Conservation (phyloP, 1,284 basidiomycete genomes). For the Amylostereum areolatum region DNA sequence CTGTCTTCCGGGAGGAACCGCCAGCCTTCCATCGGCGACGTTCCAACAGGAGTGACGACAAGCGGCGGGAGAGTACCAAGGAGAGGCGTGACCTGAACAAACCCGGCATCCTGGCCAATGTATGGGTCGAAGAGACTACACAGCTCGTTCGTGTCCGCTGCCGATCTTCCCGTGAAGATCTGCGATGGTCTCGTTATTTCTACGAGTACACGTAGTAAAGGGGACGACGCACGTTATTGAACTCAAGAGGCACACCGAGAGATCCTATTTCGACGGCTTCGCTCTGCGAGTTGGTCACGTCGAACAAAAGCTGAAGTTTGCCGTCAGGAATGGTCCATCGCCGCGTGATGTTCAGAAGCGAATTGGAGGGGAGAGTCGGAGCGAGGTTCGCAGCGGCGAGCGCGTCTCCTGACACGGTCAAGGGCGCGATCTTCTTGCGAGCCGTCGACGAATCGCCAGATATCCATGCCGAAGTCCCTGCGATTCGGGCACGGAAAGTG, state of each 20-base stretch:
- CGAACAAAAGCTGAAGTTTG: constrained; percentile 43
- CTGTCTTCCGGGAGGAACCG: constrained; percentile 49
- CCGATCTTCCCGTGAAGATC: constrained; percentile 53
- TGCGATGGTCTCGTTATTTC: constrained; percentile 11
- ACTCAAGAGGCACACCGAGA: constrained; percentile 47
- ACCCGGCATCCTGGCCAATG: constrained; percentile 52
- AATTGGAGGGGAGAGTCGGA: constrained; percentile 40
- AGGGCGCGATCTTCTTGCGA: constrained; percentile 34
- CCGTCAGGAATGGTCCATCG: constrained; percentile 42
- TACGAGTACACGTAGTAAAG: neutral
- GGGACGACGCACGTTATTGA: constrained; percentile 41
- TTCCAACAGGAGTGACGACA: constrained; percentile 40
- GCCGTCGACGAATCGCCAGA: constrained; percentile 40
- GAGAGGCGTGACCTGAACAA: constrained; percentile 45
- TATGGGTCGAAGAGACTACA: constrained; percentile 57
- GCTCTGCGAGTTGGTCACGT: constrained; percentile 42
- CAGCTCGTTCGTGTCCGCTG: constrained; percentile 43
- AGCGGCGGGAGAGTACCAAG: constrained; percentile 50
- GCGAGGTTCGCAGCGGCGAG: constrained; percentile 44
- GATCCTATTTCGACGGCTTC: constrained; percentile 48
- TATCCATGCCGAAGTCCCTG: constrained; percentile 40
- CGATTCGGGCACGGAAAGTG: constrained; percentile 44
- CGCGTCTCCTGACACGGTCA: constrained; percentile 34
- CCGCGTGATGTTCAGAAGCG: constrained; percentile 45
- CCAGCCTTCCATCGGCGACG: constrained; percentile 55